Evolutionary conservation across 2,329 filamentous ascomycete genomes (phyloP), one percentile per base, ranked within the genome.

Genomic region (Paradendryphiella salina): DNA sequence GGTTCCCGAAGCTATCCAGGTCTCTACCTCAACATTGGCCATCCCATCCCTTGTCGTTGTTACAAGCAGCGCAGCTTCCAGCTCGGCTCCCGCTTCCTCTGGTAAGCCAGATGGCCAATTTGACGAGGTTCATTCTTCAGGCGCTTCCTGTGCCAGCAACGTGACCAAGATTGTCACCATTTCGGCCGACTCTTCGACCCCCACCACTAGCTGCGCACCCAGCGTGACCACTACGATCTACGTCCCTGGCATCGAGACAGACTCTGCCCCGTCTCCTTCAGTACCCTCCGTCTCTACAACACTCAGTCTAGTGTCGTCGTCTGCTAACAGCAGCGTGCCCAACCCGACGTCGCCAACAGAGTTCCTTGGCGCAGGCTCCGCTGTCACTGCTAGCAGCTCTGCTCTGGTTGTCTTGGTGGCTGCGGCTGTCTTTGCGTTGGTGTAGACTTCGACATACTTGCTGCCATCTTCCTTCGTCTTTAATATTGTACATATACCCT

Each of bases 201-300:
- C 8, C 10, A 51, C 49, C 1, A 38, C 31, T 15, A 52, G 50
- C 33, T 61, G 59, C 47, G 56, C 52, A n/a, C 60, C 65, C 14
- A 64, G 51, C 44, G 52, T 57, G 10, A 69, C 65, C 1, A 41
- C 50, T 5, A 70, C 67, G 10, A 51, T 70, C 15, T 68, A 66
- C 23, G 61, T 69, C 5, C 57, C 61, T 18, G 43, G 54, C 32
- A 39, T 37, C 59, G n/a, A 41, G 45, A 23, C 35, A 54, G 6
- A 50, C 53, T 20, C 40, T 47, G 20, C 46, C 48, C 15, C 18
- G 28, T 23, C 18, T 26, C 39, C 39, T 9, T 33, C 39, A 20
- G 46, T 46, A 33, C 51, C 60, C 4, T 47, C 59, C 4, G 45
- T 54, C 23, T 48, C 56, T 20, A 60, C 60, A 15, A 48, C 57